Evolutionary conservation across 2,329 filamentous ascomycete species (phyloP), one percentile per base, ranked within the genome.

Genomic region (Colletotrichum tofieldiae): DNA sequence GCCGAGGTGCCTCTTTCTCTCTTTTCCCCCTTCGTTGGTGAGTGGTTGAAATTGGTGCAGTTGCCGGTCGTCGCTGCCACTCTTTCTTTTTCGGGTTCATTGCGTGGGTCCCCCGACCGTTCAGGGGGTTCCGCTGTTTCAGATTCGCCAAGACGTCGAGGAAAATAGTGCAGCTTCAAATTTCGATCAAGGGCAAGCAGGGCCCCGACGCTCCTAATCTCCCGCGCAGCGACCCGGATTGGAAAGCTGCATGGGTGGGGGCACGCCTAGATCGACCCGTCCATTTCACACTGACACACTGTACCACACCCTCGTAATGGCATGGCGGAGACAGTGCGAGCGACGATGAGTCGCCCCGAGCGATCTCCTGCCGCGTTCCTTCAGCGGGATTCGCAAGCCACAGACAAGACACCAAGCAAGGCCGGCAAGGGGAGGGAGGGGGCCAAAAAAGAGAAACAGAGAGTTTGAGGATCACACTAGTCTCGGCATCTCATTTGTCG

Each of bases 131-230:
- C 65, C 69, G 51, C 61, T 59, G 69, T 72, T 72, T 72, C 69
- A 72, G 65, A 72, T 68, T 62, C 14, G 69, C 69, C 69, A 72
- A 72, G 65, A 39, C 29, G 65, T 72, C 59, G 65, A 72, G 67
- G 67, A 72, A 72, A 66, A 71, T 68, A 68, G 65, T 49, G 67
- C 63, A 68, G 69, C 49, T 63, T 59, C 69, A 51, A 68, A 68
- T 68, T 59, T 71, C 56, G 20, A 56, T 32, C 54, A 56, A 39
- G 37, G n/a, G n/a, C 54, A 56, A 23, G 54, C 32, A 56, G 35
- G 54, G 32, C 11, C 54, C 54, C 68, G 64, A 63, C 37, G 59
- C 56, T 68, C 68, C 58, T 51, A 71, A 71, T 71, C 58, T 71
- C 68, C 68, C 26, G 20, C 4, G 35, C n/a, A 39, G 54, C 54